A percentile compares a stretch with the other conserved stretches of the same genome.
Conservation (phyloP, 768 basidiomycete genomes). For the Leucocoprinus birnbaumii region DNA sequence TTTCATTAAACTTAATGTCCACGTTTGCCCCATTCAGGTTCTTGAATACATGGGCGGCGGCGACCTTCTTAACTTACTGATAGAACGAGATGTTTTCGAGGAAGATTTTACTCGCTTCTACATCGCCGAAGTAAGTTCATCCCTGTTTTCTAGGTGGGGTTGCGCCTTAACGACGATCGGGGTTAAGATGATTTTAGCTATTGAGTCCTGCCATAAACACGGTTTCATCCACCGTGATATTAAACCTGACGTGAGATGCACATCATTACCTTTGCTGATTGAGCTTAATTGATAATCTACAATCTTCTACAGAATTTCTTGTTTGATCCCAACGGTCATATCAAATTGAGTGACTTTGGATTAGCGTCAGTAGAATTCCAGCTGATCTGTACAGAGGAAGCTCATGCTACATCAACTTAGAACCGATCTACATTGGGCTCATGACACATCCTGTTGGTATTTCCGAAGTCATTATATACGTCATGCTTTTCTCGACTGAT, state of each 20-base stretch:
- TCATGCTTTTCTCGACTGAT: slow-evolving; percentile 15
- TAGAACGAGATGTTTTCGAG: slow-evolving; percentile 87
- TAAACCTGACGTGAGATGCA: slow-evolving; percentile 77
- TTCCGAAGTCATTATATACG: slow-evolving; percentile 14
- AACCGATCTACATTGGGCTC: slow-evolving; percentile 94
- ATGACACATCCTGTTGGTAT: slow-evolving; percentile 82
- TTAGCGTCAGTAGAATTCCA: slow-evolving; percentile 68
- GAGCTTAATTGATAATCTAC: slow-evolving; percentile 12
- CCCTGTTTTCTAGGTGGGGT: slow-evolving; percentile 9
- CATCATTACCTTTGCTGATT: slow-evolving; percentile 14
- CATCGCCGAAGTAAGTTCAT: slow-evolving; percentile 73
- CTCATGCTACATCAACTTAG: slow-evolving; percentile 34
- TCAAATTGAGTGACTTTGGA: slow-evolving; percentile 94
- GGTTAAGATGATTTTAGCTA: slow-evolving; percentile 84
- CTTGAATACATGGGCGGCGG: slow-evolving; percentile 96
- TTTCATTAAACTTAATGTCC: slow-evolving; percentile 42
- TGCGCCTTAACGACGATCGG: slow-evolving; percentile 16
- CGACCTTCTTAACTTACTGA: slow-evolving; percentile 93
- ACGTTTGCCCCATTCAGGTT: slow-evolving; percentile 48
- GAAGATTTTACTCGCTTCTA: slow-evolving; percentile 94
- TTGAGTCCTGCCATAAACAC: slow-evolving; percentile 89
- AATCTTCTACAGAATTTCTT: slow-evolving; percentile 74
- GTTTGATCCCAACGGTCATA: slow-evolving; percentile 90
- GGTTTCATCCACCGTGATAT: slow-evolving; percentile 99
- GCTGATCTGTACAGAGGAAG: slow-evolving; percentile 16